phyloP scores from a whole-genome alignment of 2,329 filamentous ascomycete species.

The Colletotrichum acutatum region DNA sequence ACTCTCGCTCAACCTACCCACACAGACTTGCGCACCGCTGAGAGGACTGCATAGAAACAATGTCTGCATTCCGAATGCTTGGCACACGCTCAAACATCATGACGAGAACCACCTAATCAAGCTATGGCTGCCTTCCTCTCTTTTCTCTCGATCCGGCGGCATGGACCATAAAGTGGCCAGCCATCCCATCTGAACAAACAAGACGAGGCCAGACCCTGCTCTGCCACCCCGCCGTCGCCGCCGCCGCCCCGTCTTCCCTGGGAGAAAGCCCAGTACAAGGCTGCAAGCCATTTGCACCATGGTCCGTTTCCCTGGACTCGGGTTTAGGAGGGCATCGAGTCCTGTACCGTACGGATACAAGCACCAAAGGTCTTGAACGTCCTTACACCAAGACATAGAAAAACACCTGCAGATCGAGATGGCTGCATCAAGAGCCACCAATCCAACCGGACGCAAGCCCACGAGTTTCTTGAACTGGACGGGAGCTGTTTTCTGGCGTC shows the following conservation, averaged over 20 bases:
- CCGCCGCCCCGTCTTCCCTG: not conserved
- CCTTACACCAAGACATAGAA: not conserved
- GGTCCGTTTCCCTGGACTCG: not conserved
- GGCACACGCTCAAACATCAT: not conserved
- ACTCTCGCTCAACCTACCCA: not conserved
- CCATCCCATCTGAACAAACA: not conserved
- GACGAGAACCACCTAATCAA: not conserved
- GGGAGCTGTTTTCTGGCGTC: not conserved
- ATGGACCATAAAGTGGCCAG: not conserved
- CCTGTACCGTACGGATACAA: not conserved
- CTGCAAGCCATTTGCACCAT: not conserved
- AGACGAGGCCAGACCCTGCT: not conserved
- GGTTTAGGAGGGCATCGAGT: not conserved
- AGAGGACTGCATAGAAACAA: not conserved
- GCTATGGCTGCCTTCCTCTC: not conserved
- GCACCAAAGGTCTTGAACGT: not conserved
- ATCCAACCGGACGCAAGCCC: not conserved
- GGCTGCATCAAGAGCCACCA: not conserved
- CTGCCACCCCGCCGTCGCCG: not conserved
- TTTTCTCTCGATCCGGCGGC: not conserved
- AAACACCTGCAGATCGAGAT: not conserved
- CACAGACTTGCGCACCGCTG: not conserved
- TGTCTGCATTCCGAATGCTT: not conserved
- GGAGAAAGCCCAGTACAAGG: not conserved
- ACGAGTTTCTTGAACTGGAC: not conserved